Conservation (phyloP, 83 land plant species). For the Thuja plicata region DNA sequence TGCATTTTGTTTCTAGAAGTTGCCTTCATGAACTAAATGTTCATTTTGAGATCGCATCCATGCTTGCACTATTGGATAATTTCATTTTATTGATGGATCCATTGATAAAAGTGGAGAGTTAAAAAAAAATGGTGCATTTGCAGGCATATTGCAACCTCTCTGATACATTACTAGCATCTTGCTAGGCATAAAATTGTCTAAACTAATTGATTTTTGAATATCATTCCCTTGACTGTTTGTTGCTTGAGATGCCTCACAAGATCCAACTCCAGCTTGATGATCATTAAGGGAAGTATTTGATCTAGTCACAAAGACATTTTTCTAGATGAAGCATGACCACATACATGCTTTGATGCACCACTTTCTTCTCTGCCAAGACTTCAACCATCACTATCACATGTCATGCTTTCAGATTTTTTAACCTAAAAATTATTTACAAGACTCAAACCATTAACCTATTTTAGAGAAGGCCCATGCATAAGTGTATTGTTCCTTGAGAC, state of each 20-base stretch:
- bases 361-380: constrained; percentile 10
- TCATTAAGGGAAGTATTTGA: not conserved
- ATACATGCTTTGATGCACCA: not conserved
- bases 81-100: constrained; percentile 1
- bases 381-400: not conserved
- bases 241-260: not conserved
- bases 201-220: not conserved
- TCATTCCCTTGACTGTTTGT: not conserved
- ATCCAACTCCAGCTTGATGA: not conserved
- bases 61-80: constrained; percentile 11
- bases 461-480: constrained; percentile 4
- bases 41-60: constrained; percentile 12
- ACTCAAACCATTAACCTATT: constrained; percentile 6
- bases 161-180: constrained; percentile 14
- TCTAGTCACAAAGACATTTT: not conserved
- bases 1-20: constrained; percentile 1
- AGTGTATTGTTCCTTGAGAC: constrained; percentile 20
- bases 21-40: constrained; percentile 2
- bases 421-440: constrained; percentile 8
- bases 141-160: constrained; percentile 3
- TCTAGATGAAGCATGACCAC: constrained; percentile 16
- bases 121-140: not conserved
- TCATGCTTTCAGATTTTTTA: constrained; percentile 4
- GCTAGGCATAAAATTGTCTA: not conserved
- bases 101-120: not conserved